Percentiles rank a stretch among this genome's conserved stretches.
Conservation (phyloP, 345 rosid genomes). For the Ailanthus altissimus region DNA sequence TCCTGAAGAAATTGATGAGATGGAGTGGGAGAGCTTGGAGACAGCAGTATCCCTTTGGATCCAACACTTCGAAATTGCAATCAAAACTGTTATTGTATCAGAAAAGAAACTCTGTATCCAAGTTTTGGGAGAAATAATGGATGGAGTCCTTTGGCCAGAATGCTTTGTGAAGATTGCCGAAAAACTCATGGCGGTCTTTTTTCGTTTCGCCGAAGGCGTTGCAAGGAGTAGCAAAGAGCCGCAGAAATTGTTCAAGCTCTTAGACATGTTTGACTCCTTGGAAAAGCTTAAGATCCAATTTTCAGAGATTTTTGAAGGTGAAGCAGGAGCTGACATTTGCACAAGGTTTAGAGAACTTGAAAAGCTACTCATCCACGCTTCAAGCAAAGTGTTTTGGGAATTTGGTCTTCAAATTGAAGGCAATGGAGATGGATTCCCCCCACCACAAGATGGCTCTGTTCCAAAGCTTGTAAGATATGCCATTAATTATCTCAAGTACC, state of each 20-base stretch:
- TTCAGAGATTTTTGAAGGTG: conserved; percentile 50
- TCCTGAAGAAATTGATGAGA: conserved; percentile 59
- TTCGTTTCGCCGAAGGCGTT: conserved; percentile 67
- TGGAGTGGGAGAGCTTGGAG: conserved; percentile 69
- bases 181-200: conserved; percentile 72
- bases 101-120: conserved; percentile 57
- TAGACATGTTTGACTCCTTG: conserved; percentile 61
- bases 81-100: conserved; percentile 46
- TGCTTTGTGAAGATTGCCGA: conserved; percentile 66
- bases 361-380: conserved; percentile 56
- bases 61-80: conserved; percentile 53
- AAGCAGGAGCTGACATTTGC: conserved; percentile 61
- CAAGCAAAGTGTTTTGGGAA: conserved; percentile 64
- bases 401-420: conserved; percentile 70
- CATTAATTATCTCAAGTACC: conserved; percentile 58
- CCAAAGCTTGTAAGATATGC: conserved; percentile 69
- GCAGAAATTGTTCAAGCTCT: conserved; percentile 65
- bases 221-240: conserved; percentile 66
- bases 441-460: conserved; percentile 57
- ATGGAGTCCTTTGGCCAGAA: conserved; percentile 53
- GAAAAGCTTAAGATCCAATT: conserved; percentile 51
- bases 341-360: conserved; percentile 57
- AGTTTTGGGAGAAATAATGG: conserved; percentile 46
- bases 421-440: conserved; percentile 51
- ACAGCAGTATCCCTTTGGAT: conserved; percentile 61